Conservation (phyloP, 257 asterid genomes). For the Nicotiana noctiflora region DNA sequence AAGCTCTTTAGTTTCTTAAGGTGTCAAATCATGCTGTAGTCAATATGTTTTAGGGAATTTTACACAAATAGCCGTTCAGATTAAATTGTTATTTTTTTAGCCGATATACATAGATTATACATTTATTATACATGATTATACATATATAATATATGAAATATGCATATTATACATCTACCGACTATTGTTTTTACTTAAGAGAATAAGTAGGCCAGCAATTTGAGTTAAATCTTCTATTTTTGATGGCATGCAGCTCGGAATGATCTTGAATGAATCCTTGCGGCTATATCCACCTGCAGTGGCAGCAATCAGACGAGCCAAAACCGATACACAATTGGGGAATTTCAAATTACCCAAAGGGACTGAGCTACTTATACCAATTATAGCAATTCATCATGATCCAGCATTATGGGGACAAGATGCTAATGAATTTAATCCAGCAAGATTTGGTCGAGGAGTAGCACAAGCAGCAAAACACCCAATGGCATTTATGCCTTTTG, state of each 20-base stretch:
- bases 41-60: too few relatives aligned
- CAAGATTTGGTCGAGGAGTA: constrained; percentile 37
- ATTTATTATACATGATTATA: too few relatives aligned
- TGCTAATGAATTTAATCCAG: constrained; percentile 61
- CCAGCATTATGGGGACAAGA: constrained; percentile 69
- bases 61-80: too few relatives aligned
- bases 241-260: constrained; percentile 36
- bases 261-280: constrained; percentile 70
- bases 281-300: constrained; percentile 76
- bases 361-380: constrained; percentile 63
- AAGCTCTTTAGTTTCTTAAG: too few relatives aligned
- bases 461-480: constrained; percentile 9
- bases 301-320: constrained; percentile 65
- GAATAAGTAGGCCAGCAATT: too few relatives aligned
- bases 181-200: too few relatives aligned
- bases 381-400: constrained; percentile 59
- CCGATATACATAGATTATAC: too few relatives aligned
- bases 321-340: constrained; percentile 52
- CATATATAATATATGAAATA: too few relatives aligned
- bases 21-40: too few relatives aligned
- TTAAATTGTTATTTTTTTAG: too few relatives aligned
- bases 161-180: too few relatives aligned
- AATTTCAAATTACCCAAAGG: constrained; percentile 63
- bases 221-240: too few relatives aligned
- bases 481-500: constrained; percentile 58